Conservation (phyloP, 352 stramenopile genomes). For the Globisporangium mamillatum region DNA sequence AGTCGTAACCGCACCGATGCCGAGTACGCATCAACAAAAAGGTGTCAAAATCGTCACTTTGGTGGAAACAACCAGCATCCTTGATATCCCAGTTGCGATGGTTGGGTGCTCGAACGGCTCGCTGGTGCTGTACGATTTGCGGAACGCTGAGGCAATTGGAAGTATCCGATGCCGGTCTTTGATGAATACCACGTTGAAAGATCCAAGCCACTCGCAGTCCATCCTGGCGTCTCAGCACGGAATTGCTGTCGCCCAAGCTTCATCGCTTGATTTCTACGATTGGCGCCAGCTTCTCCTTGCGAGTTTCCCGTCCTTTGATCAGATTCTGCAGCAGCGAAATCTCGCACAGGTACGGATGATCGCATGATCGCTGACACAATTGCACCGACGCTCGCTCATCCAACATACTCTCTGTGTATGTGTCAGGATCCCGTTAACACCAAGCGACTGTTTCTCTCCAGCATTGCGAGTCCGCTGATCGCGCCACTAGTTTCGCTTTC, state of each 20-base stretch:
- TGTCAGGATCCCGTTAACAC: slow-evolving; percentile 11
- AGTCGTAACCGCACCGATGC: slow-evolving; percentile 24
- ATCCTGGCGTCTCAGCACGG: slow-evolving; percentile 7
- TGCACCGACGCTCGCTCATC: not conserved
- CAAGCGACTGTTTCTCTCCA: slow-evolving; percentile 32
- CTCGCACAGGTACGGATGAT: slow-evolving; percentile 20
- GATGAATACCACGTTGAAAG: not conserved
- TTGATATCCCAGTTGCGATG: slow-evolving; percentile 40
- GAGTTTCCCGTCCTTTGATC: slow-evolving; percentile 26
- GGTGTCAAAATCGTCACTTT: slow-evolving; percentile 15
- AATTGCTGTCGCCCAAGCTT: slow-evolving; percentile 8
- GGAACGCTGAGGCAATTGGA: slow-evolving; percentile 36
- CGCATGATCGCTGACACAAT: not conserved
- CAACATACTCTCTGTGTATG: not conserved
- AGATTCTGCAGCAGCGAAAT: slow-evolving; percentile 19
- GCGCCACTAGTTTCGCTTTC: slow-evolving; percentile 2
- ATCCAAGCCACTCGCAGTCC: not conserved
- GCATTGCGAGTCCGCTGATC: slow-evolving; percentile 4
- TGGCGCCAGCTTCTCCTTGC: slow-evolving; percentile 47
- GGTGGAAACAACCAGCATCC: slow-evolving; percentile 7
- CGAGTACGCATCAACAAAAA: slow-evolving; percentile 5
- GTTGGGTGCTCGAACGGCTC: slow-evolving; percentile 49
- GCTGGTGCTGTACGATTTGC: slow-evolving; percentile 43
- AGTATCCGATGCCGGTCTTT: slow-evolving; percentile 26
- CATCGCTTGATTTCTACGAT: slow-evolving; percentile 24